A percentile compares a stretch with the other conserved stretches of the same genome.
These are phyloP conservation scores for Globisporangium acanthophoron DNA, from an alignment of 352 stramenopile genomes.

Conservation along the genomic window DNA sequence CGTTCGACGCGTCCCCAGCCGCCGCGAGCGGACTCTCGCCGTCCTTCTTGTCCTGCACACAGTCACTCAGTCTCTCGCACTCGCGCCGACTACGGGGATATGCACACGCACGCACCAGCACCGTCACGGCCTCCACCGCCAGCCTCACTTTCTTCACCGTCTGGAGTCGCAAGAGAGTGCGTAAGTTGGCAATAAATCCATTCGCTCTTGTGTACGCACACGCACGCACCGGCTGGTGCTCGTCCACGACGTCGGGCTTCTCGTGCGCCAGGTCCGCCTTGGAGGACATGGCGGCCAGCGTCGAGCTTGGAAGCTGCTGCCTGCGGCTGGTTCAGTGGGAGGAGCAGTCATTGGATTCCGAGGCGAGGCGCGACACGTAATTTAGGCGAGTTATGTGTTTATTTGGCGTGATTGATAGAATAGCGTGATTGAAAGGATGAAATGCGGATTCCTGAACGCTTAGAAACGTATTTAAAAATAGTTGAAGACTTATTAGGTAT, in stretches of 20 bases:
- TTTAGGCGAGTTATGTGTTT: no score
- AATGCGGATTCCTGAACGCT: no score
- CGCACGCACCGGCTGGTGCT: conserved; percentile 48
- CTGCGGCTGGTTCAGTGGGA: neutral
- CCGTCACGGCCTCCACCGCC: conserved; percentile 38
- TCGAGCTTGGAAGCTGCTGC: no score
- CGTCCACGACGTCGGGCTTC: conserved; percentile 57
- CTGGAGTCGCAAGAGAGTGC: conserved; percentile 11
- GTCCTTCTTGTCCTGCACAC: conserved; percentile 8
- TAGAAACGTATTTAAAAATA: no score
- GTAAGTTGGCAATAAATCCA: no score
- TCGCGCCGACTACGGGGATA: conserved; percentile 15
- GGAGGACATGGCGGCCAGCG: conserved; percentile 40
- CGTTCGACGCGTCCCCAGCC: conserved; percentile 4
- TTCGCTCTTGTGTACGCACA: neutral
- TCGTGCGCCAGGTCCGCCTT: conserved; percentile 68
- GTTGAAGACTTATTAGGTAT: neutral
- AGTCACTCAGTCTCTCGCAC: conserved; percentile 22
- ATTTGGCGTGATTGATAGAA: no score
- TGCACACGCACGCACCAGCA: conserved; percentile 21
- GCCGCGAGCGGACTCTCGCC: neutral
- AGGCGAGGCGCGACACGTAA: no score
- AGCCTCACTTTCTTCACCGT: conserved; percentile 58
- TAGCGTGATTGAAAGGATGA: no score
- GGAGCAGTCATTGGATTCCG: neutral